Base-by-base conservation (phyloP, 345 rosid species). In the Sisymbrium altissimum region DNA sequence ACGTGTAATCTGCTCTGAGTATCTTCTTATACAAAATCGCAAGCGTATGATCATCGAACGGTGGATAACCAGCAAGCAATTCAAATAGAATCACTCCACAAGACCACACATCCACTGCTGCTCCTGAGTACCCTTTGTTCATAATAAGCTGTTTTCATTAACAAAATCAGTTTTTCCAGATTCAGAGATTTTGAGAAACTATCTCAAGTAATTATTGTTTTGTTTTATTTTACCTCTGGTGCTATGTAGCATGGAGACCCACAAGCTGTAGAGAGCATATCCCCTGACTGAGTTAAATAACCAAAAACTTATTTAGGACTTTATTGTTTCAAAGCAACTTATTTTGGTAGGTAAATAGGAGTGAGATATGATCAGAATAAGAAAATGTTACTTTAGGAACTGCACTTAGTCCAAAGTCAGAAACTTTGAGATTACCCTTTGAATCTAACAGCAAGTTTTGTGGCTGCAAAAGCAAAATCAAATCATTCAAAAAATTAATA, bases 221-320 rank as follows among this genome's bases (percentile, higher is more conserved):
- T 32, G 25, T 4, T 23, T 11, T 5, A 18, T 13, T 15, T 78
- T 70, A 89, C 97, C 96, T 94, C 98, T 0, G 98, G 97, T 53
- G 97, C 98, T 40, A 88, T 89, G 19, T 94, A 91, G 70, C 93
- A 88, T 0, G 97, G 98, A 23, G 98, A 94, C 9, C 98, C 97
- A 64, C 97, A 94, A 8, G 97, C 88, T 52, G 97, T 94, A n/a
- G 88, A 81, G 49, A 88, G 85, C 83, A 89, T 76, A 64, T 88
- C 87, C 63, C 89, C 96, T 48, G 91, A 89, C 95, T 64, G 52
- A 64, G 66, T 63, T 62, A 56, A 54, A 63, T 6, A 23, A 64
- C 27, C 48, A 68, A 49, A 62, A 54, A 0, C 35, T 54, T 6
- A 40, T 77, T 58, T 43, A 80, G 56, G 40, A 33, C 35, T 71